Percentiles rank a stretch among this genome's conserved stretches.
These are phyloP conservation scores for Cystobasidium sp. DNA, from an alignment of 1,284 basidiomycete species.

Conservation along the genomic window DNA sequence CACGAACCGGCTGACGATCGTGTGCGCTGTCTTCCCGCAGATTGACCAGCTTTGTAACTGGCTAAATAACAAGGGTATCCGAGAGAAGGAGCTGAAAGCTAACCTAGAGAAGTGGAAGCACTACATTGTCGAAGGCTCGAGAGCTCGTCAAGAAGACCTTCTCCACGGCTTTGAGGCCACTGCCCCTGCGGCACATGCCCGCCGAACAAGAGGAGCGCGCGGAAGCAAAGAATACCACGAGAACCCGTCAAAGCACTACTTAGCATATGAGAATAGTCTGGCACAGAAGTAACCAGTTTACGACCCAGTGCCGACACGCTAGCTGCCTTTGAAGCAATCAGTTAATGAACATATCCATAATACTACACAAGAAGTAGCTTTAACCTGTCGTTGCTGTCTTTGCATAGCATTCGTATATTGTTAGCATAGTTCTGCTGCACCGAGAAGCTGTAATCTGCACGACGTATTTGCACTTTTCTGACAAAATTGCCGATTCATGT, in stretches of 20 bases:
- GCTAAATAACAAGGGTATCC: slow-evolving; percentile 87
- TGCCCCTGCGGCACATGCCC: slow-evolving; percentile 12
- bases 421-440: slow-evolving; percentile 10
- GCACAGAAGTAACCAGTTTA: slow-evolving; percentile 30
- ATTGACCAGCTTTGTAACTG: slow-evolving; percentile 80
- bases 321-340: too few relatives aligned
- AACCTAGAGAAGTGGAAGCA: slow-evolving; percentile 79
- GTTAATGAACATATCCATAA: too few relatives aligned
- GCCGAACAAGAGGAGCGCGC: slow-evolving; percentile 22
- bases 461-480: neutral
- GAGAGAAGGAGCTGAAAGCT: slow-evolving; percentile 82
- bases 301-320: too few relatives aligned
- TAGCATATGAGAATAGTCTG: slow-evolving; percentile 42
- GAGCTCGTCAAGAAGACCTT: slow-evolving; percentile 44
- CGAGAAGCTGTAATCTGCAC: neutral
- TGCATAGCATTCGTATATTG: neutral
- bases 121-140: slow-evolving; percentile 73
- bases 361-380: too few relatives aligned
- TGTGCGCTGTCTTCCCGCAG: slow-evolving; percentile 58
- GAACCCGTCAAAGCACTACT: slow-evolving; percentile 31
- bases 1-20: neutral
- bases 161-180: slow-evolving; percentile 26
- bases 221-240: slow-evolving; percentile 17
- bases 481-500: neutral
- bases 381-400: slow-evolving; percentile 11